These are phyloP conservation scores for Coemansia sp. DNA, from an alignment of 192 early-diverging fungal genomes.

Conservation along the genomic window DNA sequence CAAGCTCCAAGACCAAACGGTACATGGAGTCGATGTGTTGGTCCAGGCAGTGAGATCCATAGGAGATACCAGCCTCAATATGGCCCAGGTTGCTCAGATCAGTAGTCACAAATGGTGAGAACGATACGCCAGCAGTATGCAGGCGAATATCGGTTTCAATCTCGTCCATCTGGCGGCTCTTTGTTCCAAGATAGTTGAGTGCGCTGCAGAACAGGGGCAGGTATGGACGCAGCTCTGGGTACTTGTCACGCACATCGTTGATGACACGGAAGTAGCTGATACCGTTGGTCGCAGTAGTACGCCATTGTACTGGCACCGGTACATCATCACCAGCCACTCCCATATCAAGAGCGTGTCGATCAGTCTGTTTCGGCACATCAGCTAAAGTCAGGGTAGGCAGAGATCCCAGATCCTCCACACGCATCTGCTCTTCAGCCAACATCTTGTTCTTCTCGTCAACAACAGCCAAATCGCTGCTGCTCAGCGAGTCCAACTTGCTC, in stretches of 20 bases:
- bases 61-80: constrained; percentile 61
- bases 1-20: constrained; percentile 65
- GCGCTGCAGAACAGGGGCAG: constrained; percentile 73
- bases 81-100: constrained; percentile 61
- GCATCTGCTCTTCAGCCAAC: constrained; percentile 68
- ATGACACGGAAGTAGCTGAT: constrained; percentile 84
- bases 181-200: constrained; percentile 64
- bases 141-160: constrained; percentile 85
- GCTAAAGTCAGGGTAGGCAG: constrained; percentile 78
- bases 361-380: constrained; percentile 64
- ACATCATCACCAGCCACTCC: constrained; percentile 26
- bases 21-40: constrained; percentile 73
- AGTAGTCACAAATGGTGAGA: constrained; percentile 61
- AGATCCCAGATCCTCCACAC: constrained; percentile 70
- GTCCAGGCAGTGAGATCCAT: constrained; percentile 67
- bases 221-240: constrained; percentile 65
- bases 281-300: constrained; percentile 81
- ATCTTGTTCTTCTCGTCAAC: constrained; percentile 65
- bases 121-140: constrained; percentile 81
- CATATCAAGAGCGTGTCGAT: constrained; percentile 55
- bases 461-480: constrained; percentile 54
- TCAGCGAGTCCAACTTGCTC: constrained; percentile 58
- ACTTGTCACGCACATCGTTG: constrained; percentile 60
- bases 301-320: constrained; percentile 65
- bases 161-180: constrained; percentile 63